phyloP scores from a whole-genome alignment of 345 rosid species.

The Corymbia maculata region DNA sequence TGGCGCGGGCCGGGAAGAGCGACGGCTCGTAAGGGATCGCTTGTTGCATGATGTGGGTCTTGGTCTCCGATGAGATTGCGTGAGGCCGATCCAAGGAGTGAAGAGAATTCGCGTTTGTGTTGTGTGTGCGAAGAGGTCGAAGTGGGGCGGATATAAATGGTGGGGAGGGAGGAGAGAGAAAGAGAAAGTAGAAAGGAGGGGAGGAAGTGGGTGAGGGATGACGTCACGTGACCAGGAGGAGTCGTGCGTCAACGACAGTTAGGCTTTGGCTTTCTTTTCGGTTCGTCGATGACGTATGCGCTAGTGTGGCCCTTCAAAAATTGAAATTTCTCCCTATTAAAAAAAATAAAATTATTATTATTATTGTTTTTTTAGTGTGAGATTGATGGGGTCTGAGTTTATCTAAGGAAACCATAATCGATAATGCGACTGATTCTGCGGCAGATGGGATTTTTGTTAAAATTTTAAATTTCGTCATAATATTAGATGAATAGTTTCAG shows the following conservation, averaged over 20 bases:
- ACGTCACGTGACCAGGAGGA: background rate
- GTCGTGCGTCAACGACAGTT: background rate
- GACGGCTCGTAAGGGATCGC: constrained; percentile 17
- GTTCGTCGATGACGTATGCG: background rate
- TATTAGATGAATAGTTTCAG: background rate
- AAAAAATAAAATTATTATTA: rapidly evolving
- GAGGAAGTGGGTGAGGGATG: background rate
- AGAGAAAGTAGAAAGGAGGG: background rate
- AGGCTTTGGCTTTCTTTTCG: background rate
- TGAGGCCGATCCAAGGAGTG: background rate
- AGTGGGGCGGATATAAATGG: background rate
- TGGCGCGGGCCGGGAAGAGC: background rate
- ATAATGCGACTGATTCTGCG: background rate
- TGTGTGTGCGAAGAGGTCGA: background rate
- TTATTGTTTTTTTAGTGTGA: background rate
- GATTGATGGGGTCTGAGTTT: background rate
- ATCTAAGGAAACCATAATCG: background rate
- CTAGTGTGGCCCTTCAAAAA: background rate
- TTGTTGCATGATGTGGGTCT: constrained; percentile 10
- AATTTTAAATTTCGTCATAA: background rate
- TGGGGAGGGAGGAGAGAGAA: background rate
- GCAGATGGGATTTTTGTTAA: background rate
- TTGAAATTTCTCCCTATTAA: background rate
- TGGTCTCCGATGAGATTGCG: background rate
- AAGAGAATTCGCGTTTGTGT: background rate